Evolutionary conservation across 306 rosid species (phyloP).

Genomic region (Quercus agrifolia): DNA sequence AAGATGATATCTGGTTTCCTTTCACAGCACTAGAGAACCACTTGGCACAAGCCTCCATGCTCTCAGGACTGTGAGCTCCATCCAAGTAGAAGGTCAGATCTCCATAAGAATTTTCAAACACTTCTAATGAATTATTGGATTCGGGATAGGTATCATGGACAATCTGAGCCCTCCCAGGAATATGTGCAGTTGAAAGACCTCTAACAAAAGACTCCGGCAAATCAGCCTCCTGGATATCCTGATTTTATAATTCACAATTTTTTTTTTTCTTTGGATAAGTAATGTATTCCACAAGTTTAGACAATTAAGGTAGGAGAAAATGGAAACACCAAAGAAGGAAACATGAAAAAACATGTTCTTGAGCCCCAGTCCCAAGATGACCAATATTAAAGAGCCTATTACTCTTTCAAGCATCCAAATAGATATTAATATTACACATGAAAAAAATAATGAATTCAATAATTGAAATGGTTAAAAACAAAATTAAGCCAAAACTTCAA

Average conservation of each 20-base stretch:
- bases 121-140: conserved; percentile 21
- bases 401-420: no score
- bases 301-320: conserved; percentile 7
- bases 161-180: conserved; percentile 73
- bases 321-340: background rate
- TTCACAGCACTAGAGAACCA: conserved; percentile 46
- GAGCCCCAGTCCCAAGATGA: background rate
- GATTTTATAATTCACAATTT: conserved; percentile 5
- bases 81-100: conserved; percentile 73
- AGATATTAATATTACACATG: no score
- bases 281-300: background rate
- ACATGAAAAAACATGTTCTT: background rate
- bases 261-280: background rate
- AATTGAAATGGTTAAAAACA: no score
- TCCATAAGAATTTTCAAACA: conserved; percentile 38
- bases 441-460: no score
- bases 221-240: conserved; percentile 36
- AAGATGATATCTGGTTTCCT: conserved; percentile 22
- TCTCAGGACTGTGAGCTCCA: conserved; percentile 91
- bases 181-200: conserved; percentile 63
- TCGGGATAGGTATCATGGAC: conserved; percentile 36
- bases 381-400: no score
- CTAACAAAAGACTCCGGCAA: conserved; percentile 58
- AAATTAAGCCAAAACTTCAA: no score
- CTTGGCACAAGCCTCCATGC: conserved; percentile 65